These are phyloP conservation scores for Plasmodium gonderi DNA, from an alignment of 169 alveolate genomes.

Conservation along the genomic window DNA sequence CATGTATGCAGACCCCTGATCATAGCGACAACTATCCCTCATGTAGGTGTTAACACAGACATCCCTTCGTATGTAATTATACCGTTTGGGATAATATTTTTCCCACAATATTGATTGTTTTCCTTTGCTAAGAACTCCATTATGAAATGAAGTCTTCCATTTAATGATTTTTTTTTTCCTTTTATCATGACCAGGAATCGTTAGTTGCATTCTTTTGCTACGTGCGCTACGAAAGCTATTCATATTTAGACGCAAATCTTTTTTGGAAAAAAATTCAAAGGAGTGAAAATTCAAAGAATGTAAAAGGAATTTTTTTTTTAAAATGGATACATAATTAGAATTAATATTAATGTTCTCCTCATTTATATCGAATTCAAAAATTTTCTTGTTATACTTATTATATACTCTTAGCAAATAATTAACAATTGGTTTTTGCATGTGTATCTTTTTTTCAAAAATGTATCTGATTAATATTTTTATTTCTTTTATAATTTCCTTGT, in stretches of 20 bases:
- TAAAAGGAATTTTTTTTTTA: slow-evolving; percentile 44
- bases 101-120: neutral
- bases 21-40: neutral
- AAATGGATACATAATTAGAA: neutral
- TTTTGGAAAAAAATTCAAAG: slow-evolving; percentile 34
- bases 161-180: neutral
- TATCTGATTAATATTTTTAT: slow-evolving; percentile 25
- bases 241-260: neutral
- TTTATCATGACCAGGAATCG: slow-evolving; percentile 10
- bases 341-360: neutral
- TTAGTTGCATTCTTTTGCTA: neutral
- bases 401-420: slow-evolving; percentile 20
- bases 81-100: too few relatives aligned
- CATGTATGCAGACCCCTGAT: too few relatives aligned
- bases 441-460: slow-evolving; percentile 18
- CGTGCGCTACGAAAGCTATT: neutral
- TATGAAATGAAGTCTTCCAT: neutral
- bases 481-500: slow-evolving; percentile 51
- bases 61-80: neutral
- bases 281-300: slow-evolving; percentile 24
- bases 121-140: neutral
- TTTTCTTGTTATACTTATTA: slow-evolving; percentile 35
- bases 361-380: neutral
- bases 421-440: neutral
- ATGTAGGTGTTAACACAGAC: neutral